phyloP scores from a whole-genome alignment of 768 basidiomycete species.

The Lentinula guzmanii region DNA sequence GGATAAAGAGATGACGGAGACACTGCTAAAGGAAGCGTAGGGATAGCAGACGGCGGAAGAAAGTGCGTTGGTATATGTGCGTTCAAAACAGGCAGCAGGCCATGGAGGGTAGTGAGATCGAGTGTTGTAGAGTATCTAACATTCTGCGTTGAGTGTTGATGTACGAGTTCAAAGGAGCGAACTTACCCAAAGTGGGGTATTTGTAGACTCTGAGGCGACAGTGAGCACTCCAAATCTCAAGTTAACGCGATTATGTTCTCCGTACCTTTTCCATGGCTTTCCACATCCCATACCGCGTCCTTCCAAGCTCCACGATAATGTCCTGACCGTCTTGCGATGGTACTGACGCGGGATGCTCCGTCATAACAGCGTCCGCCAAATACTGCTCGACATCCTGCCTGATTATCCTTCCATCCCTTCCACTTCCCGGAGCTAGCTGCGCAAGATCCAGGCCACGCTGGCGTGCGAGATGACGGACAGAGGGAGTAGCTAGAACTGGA shows the following conservation, averaged over 20 bases:
- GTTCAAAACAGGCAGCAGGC: constrained; percentile 58
- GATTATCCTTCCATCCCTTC: constrained; percentile 70
- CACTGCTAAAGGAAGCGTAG: constrained; percentile 12
- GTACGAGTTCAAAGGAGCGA: neutral
- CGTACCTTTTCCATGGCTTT: constrained; percentile 81
- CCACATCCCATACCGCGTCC: constrained; percentile 83
- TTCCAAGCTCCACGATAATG: constrained; percentile 61
- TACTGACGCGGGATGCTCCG: constrained; percentile 8
- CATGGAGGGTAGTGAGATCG: constrained; percentile 66
- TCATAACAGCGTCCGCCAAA: constrained; percentile 22
- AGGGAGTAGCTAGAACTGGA: constrained; percentile 64
- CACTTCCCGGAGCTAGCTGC: constrained; percentile 57
- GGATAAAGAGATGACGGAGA: constrained; percentile 28
- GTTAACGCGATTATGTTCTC: neutral
- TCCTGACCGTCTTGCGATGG: constrained; percentile 27
- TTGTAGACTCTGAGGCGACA: constrained; percentile 56
- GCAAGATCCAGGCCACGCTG: constrained; percentile 58
- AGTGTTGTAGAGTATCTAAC: constrained; percentile 66
- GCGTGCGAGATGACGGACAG: constrained; percentile 72
- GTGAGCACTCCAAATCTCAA: neutral
- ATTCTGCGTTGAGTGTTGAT: constrained; percentile 1
- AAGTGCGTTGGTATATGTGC: constrained; percentile 60
- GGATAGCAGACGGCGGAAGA: constrained; percentile 34
- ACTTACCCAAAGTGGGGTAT: constrained; percentile 80
- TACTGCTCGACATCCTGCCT: constrained; percentile 67